Base-by-base conservation (phyloP, 371 early-diverging fungal species). In the Blyttiomyces sp. region DNA sequence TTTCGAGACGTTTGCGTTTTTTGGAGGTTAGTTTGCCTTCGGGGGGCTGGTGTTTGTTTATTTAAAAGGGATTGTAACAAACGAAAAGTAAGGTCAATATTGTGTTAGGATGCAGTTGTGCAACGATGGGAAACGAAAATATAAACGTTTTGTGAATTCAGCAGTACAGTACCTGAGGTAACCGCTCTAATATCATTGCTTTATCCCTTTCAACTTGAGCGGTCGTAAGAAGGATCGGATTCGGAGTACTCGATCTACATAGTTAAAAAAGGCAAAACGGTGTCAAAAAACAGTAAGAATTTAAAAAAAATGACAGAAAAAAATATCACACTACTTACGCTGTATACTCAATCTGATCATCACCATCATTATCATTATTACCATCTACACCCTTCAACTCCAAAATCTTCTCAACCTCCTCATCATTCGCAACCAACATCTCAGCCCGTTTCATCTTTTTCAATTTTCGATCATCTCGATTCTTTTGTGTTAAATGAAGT, bases 1-100 rank as follows among this genome's bases (percentile, higher is more conserved):
- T 77, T 55, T 74, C 78, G 36, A 77, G 64, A 17, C 78, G 50
- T 44, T 77, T 74, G 51, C 66, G 54, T 56, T 77, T 77, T 60
- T 77, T 74, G 3, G 72, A 63, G 9, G 75, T 58, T 16, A 77
- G 31, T 43, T 69, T 68, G 17, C 68, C 76, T 26, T 65, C 59
- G 13, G 69, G 74, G 31, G 27, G 36, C 63, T 69, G 30, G 24
- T 11, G 34, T 28, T 11, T 19, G 24, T 16, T 43, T 13, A 35
- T n/a, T 55, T 5, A 35, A 53, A n/a, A 16, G 1, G 16, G 46
- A 11, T 23, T n/a, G n/a, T n/a, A n/a, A n/a, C n/a, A n/a, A 23
- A 34, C 11, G 0, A 26, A 17, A 30, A 23, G 1, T 50, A 13
- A 2, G 50, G 11, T 9, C 50, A n/a, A 49, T 9, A 31, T 51